phyloP scores from a whole-genome alignment of 768 basidiomycete species.

The Pisolithus sp. region DNA sequence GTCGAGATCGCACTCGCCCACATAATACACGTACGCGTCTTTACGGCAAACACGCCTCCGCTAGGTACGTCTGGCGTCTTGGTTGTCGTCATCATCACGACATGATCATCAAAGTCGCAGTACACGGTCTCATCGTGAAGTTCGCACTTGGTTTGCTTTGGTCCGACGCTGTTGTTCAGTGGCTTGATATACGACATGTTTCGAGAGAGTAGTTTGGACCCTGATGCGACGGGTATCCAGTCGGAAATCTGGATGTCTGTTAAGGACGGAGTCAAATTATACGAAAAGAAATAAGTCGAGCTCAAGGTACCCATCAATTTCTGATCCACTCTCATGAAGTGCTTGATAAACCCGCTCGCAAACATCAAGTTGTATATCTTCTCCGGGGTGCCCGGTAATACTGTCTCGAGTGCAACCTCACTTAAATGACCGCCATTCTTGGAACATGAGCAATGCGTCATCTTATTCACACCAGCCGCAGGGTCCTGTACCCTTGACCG shows the following conservation, averaged over 20 bases:
- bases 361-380: slow-evolving; percentile 96
- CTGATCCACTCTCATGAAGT: slow-evolving; percentile 86
- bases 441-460: slow-evolving; percentile 70
- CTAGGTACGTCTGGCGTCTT: slow-evolving; percentile 92
- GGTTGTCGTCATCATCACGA: slow-evolving; percentile 83
- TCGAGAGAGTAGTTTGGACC: slow-evolving; percentile 66
- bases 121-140: slow-evolving; percentile 79
- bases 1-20: slow-evolving; percentile 82
- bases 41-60: slow-evolving; percentile 88
- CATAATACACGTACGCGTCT: slow-evolving; percentile 90
- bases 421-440: slow-evolving; percentile 61
- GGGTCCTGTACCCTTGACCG: background rate
- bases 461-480: slow-evolving; percentile 36
- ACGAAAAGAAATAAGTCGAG: background rate
- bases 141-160: slow-evolving; percentile 94
- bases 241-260: slow-evolving; percentile 93
- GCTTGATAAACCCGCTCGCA: slow-evolving; percentile 91
- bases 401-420: slow-evolving; percentile 70
- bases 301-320: slow-evolving; percentile 69
- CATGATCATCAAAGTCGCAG: slow-evolving; percentile 78
- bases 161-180: slow-evolving; percentile 79
- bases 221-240: slow-evolving; percentile 68
- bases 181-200: slow-evolving; percentile 98
- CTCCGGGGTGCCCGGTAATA: slow-evolving; percentile 88
- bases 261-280: background rate